phyloP scores from a whole-genome alignment of 148 eudicot species.

The Vaccinium macrocarpon region DNA sequence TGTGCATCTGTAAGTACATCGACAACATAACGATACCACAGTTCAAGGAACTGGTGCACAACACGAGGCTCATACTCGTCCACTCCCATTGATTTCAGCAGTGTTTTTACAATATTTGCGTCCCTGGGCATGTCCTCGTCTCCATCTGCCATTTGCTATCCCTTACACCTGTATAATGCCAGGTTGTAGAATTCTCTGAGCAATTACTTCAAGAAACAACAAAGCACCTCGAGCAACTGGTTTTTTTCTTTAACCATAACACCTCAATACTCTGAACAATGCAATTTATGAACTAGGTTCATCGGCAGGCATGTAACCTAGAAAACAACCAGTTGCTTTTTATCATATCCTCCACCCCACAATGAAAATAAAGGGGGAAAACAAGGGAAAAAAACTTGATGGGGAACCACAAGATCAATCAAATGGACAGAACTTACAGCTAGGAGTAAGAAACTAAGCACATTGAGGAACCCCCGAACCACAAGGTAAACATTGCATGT shows the following conservation, averaged over 20 bases:
- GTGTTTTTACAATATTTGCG: constrained; percentile 78
- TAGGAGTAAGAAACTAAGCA: too few relatives aligned
- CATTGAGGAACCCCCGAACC: too few relatives aligned
- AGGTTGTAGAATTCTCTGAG: neutral
- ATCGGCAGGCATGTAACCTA: neutral
- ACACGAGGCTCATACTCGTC: constrained; percentile 91
- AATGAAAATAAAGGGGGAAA: neutral
- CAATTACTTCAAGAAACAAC: neutral
- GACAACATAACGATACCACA: constrained; percentile 83
- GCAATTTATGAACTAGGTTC: neutral
- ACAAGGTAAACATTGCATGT: neutral
- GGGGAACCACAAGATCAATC: neutral
- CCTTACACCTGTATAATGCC: constrained; percentile 3
- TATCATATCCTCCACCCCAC: neutral
- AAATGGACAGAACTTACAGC: neutral
- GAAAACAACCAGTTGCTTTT: neutral
- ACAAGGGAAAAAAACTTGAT: neutral
- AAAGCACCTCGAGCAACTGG: neutral
- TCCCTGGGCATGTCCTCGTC: constrained; percentile 84
- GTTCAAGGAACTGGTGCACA: constrained; percentile 79
- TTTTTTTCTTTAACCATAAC: neutral
- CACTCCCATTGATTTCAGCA: constrained; percentile 89
- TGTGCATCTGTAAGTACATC: constrained; percentile 90
- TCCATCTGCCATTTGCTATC: constrained; percentile 60
- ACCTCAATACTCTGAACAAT: neutral